Conservation (phyloP, 768 basidiomycete genomes). For the Mycena vitilis region DNA sequence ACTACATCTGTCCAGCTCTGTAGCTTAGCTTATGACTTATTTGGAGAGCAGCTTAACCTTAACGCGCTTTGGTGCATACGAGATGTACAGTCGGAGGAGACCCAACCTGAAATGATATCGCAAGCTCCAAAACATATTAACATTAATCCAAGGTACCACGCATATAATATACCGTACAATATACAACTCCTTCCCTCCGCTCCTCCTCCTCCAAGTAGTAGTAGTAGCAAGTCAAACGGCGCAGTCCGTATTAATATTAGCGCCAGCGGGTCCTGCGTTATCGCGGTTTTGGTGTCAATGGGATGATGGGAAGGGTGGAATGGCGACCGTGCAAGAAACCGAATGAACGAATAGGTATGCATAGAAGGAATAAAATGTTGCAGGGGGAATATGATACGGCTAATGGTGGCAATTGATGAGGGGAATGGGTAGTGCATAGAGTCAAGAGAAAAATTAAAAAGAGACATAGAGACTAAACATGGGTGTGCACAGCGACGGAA, state of each 20-base stretch:
- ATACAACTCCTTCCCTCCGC: not conserved
- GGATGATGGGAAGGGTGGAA: not conserved
- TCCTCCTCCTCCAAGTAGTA: conserved; percentile 9
- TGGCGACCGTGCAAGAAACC: conserved; percentile 4
- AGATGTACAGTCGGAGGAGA: too few relatives aligned
- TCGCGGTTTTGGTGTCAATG: conserved; percentile 13
- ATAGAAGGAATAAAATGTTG: conserved; percentile 12
- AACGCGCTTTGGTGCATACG: too few relatives aligned
- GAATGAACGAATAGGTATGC: conserved; percentile 20
- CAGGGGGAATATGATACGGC: conserved; percentile 11
- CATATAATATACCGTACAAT: conserved; percentile 12
- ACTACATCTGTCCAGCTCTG: not conserved
- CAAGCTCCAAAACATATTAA: conserved; percentile 1
- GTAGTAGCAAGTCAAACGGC: not conserved
- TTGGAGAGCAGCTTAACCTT: too few relatives aligned
- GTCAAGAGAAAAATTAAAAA: not conserved
- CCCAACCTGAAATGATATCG: too few relatives aligned
- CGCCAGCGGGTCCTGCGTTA: conserved; percentile 1
- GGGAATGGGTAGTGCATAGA: not conserved
- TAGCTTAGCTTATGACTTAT: not conserved
- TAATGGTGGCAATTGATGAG: conserved; percentile 7
- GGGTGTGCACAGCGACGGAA: conserved; percentile 7
- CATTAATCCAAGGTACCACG: conserved; percentile 14
- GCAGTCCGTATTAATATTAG: conserved; percentile 9
- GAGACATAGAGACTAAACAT: not conserved